A percentile compares a stretch with the other conserved stretches of the same genome.
Evolutionary conservation across 1,139 yeast genomes (phyloP).

Genomic region (Kodamaea fungicola): DNA sequence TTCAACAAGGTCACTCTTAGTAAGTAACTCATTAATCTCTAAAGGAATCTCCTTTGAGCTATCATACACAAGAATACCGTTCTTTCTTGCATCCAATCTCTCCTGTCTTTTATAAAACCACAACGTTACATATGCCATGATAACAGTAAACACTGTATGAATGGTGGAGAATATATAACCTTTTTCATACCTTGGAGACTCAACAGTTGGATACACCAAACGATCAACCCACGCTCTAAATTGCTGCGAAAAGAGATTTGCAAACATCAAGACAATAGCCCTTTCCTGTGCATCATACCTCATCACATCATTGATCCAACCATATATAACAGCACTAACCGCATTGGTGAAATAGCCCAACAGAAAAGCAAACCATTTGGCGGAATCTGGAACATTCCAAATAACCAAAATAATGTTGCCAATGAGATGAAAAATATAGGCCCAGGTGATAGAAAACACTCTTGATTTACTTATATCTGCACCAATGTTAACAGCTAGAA

Average conservation of each 20-base stretch:
- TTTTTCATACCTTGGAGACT: slow-evolving; percentile 37
- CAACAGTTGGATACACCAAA: slow-evolving; percentile 24
- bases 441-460: slow-evolving; percentile 52
- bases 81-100: slow-evolving; percentile 43
- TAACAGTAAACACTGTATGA: slow-evolving; percentile 43
- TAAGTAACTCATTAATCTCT: slow-evolving; percentile 5
- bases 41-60: slow-evolving; percentile 5
- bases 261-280: slow-evolving; percentile 32
- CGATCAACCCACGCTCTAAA: slow-evolving; percentile 33
- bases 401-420: slow-evolving; percentile 42
- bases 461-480: slow-evolving; percentile 51
- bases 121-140: slow-evolving; percentile 53
- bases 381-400: slow-evolving; percentile 43
- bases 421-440: slow-evolving; percentile 43
- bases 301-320: slow-evolving; percentile 41
- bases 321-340: slow-evolving; percentile 39
- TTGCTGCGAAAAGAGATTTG: slow-evolving; percentile 37
- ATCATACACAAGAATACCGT: slow-evolving; percentile 24
- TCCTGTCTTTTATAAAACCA: slow-evolving; percentile 58
- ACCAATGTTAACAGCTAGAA: slow-evolving; percentile 38
- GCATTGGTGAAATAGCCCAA: slow-evolving; percentile 40
- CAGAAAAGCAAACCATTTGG: slow-evolving; percentile 47
- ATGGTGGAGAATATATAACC: slow-evolving; percentile 47
- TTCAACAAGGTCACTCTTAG: neutral
- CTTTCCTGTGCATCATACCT: slow-evolving; percentile 33